Base-by-base conservation (phyloP, 139 green algal genomes). In the Coelastrella sp. region DNA sequence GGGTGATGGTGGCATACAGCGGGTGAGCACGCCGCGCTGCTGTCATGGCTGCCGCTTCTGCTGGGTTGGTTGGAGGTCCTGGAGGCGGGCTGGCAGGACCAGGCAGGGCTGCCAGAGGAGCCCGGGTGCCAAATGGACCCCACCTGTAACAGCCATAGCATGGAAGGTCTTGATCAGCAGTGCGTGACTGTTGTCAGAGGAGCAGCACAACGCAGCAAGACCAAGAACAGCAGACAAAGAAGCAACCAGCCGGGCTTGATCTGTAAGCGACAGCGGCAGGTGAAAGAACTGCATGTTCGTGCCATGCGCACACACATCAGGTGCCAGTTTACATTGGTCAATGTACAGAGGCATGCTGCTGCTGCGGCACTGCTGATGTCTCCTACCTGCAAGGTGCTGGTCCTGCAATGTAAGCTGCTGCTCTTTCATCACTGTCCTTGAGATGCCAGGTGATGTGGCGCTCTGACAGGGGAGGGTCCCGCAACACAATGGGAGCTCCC, bases 381-480 rank as follows among this genome's bases (percentile, higher is more conserved):
- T 94, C 96, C 96, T 97, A 99, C 49, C 96, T 94, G 80, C 95
- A 94, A 65, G 97, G 97, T 20, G 97, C 97, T 7, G 92, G 84
- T n/a, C 97, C 97, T 20, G 94, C 95, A 65, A 99, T 97, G 95
- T 98, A 99, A 8, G 97, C 98, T 75, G 93, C 96, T 6, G 98
- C 98, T 19, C 98, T 93, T 94, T 99, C 98, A 87, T 99, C 98
- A 17, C 94, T 97, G 93, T 99, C 97, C 82, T 94, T 90, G 22
- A 97, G 92, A 90, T 98, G 96, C 96, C 96, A 98, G 0, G 88
- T 90, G 72, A 92, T 89, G 78, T 96, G 93, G 19, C 93, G 94
- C 75, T 95, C 49, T 49, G 89, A 59, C n/a, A 90, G 57, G 5
- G 93, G 90, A 22, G 94, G 91, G 66, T 91, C 57, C 15, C 88